These are phyloP conservation scores for Flaveria trinervia DNA, from an alignment of 129 eudicot genomes.

Conservation along the genomic window DNA sequence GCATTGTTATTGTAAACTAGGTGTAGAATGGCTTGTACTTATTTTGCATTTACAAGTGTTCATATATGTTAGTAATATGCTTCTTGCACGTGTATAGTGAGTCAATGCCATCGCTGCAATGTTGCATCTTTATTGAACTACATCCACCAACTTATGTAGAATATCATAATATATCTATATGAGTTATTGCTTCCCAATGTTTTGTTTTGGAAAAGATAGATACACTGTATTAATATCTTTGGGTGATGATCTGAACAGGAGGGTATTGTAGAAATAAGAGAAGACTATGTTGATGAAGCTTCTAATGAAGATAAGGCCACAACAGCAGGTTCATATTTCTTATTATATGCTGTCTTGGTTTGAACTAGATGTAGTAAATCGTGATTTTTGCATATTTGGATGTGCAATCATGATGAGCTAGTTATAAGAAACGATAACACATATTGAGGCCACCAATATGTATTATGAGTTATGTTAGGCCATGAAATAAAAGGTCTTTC, in stretches of 20 bases:
- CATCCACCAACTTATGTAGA: not conserved
- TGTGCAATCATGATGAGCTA: not conserved
- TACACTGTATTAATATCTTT: constrained; percentile 9
- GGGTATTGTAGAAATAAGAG: constrained; percentile 87
- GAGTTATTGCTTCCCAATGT: not conserved
- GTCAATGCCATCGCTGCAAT: not conserved
- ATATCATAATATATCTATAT: not conserved
- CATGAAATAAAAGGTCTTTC: not conserved
- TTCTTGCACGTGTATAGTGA: constrained; percentile 1
- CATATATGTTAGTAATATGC: not conserved
- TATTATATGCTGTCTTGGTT: constrained; percentile 15
- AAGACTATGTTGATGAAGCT: constrained; percentile 72
- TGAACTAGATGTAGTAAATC: not conserved
- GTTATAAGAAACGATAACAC: not conserved
- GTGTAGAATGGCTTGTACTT: not conserved
- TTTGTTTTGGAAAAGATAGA: constrained; percentile 5
- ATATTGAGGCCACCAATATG: not conserved
- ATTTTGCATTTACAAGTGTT: not conserved
- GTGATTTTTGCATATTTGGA: constrained; percentile 3
- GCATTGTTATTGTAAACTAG: too few relatives aligned
- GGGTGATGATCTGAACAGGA: constrained; percentile 54
- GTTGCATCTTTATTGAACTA: not conserved
- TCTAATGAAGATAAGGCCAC: constrained; percentile 28
- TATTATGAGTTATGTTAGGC: not conserved
- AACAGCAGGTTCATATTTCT: constrained; percentile 42